Base-by-base conservation (phyloP, 371 early-diverging fungal species). In the Actinomortierella wolfii region DNA sequence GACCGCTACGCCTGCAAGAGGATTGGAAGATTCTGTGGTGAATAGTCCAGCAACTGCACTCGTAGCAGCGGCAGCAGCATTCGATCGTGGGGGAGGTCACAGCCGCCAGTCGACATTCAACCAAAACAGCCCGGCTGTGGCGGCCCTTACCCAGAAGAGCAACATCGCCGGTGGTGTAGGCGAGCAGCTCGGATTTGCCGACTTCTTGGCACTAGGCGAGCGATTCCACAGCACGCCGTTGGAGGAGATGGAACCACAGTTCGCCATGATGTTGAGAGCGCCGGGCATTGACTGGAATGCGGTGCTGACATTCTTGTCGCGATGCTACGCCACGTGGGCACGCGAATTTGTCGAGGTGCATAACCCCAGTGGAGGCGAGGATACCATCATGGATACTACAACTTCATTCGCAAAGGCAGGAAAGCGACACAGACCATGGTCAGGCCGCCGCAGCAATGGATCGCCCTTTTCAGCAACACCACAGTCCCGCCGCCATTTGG, bases 191-290 rank as follows among this genome's bases (percentile, higher is more conserved):
- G 67, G 64, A 9, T 67, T 67, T 56, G 59, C 68, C 39, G 77
- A 79, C 61, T 76, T 79, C 54, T 55, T 77, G 62, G 71, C 69
- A 3, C 67, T 79, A 28, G 75, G 75, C n/a, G 76, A 76, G 51
- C 61, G 75, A 17, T 79, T 76, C 62, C 62, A 70, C 41, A 74
- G 74, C 48, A 73, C 75, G 15, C 65, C 74, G 5, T 40, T 79
- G 25, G 60, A 67, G 44, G 75, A 64, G n/a, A 64, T 79, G 66
- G 69, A 77, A 29, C 79, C 77, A 20, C 77, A 67, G 20, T 79
- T 79, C 57, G 43, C 57, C 26, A 60, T 57, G 47, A 67, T 61
- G 28, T 26, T 79, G 41, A 63, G 48, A n/a, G 79, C 77, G 0
- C 68, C 77, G 9, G 61, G 56, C 1, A 69, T 79, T 24, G 56